Base-by-base conservation (phyloP, 2,329 filamentous ascomycete species). In the Fusarium napiforme region DNA sequence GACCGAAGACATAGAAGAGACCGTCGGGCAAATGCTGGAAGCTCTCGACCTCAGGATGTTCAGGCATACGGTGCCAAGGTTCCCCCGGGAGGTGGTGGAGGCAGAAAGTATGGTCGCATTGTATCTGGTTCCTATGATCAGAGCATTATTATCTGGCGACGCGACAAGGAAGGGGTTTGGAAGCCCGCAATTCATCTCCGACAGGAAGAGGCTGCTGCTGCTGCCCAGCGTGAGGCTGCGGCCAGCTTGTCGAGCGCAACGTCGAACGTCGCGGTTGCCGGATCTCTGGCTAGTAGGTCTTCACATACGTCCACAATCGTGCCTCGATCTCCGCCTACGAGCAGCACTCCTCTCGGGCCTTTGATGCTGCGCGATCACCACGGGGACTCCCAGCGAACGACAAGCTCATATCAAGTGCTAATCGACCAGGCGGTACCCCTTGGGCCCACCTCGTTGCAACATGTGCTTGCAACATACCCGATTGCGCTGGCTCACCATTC, bases 111-210 rank as follows among this genome's bases (percentile, higher is more conserved):
- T 85, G 94, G 93, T 15, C 92, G 95, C n/a, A 99, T 99, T 67
- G 94, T 99, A 7, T 98, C 95, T 11, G 96, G 96, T 5, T 97
- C 95, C 2, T 99, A 99, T 76, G 96, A 99, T 76, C 94, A 97
- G 83, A 95, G 91, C 16, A 94, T 99, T 75, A 95, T 98, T 74
- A 93, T 99, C 64, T 99, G 96, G 96, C 92, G 93, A 75, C 92
- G 94, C 69, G 93, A 97, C 73, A 89, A 91, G 73, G 91, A 96
- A 74, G 95, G 95, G 5, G 89, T 93, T 32, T 98, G 96, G 95
- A 91, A 91, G 74, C 90, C 92, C 60, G 90, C 91, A 39, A 93
- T 96, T 73, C 89, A 90, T 49, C 86, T 97, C 15, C 88, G 91
- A 43, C 94, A 97, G 79, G 92, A 93, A 78, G 91, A 93, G 66